Evolutionary conservation across 2,329 filamentous ascomycete species (phyloP), one percentile per base, ranked within the genome.

Genomic region (Hymenoscyphus fructigenus): DNA sequence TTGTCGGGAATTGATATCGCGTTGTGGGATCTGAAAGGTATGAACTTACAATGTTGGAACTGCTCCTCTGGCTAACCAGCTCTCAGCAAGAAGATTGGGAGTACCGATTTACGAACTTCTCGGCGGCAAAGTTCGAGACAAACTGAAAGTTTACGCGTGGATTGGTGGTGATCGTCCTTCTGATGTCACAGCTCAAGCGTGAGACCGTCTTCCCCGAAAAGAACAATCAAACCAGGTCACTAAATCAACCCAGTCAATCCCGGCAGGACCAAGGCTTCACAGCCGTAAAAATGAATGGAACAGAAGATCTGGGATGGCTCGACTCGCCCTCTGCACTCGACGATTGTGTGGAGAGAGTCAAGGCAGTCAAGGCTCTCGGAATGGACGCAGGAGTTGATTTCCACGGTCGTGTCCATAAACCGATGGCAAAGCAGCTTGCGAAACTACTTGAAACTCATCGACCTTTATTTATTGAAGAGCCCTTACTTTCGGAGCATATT

Each of bases 401-500:
- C 76, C 91, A 93, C 74, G 91, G 91, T 2, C 85, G 90, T 9
- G 80, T 92, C 0, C 90, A 93, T 76, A 89, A 89, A 67, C 88
- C 89, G n/a, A 93, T 93, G 89, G 90, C 90, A 0, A 91, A 91
- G 70, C 90, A 93, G 70, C 82, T 93, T 2, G 88, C 88, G 1
- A 83, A 84, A 64, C 81, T 84, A 0, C 81, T 93, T 0, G 89
- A 89, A 67, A 88, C 89, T 0, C 83, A 91, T 68, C 81, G 81
- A 1, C 90, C 90, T 0, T 78, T 93, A n/a, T 93, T 92, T 74
- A 87, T 93, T 55, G 90, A 92, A 73, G 90, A 92, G 69, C 89
- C 89, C 0, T 78, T 92, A 1, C 81, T 92, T 0, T 88, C 85
- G 0, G 90, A 93, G 72, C 88, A 92, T 65, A 61, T 68, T n/a